A percentile compares a stretch with the other conserved stretches of the same genome.
These are phyloP conservation scores for Sistotremastrum niveocremeum DNA, from an alignment of 768 basidiomycete species.

Conservation along the genomic window DNA sequence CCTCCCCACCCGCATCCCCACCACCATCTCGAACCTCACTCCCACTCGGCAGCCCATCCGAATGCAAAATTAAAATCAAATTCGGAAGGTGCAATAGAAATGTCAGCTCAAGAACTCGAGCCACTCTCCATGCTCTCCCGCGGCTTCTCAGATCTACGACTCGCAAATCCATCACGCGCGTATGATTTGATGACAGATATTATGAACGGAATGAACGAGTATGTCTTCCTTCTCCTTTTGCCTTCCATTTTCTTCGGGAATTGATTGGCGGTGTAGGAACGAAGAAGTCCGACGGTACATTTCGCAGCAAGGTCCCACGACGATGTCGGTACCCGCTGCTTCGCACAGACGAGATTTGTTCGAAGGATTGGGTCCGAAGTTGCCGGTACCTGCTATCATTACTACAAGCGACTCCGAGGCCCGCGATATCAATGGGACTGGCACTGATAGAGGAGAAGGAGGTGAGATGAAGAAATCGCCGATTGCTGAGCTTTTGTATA, in stretches of 20 bases:
- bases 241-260: conserved; percentile 1
- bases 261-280: too few species aligned
- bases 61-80: too few species aligned
- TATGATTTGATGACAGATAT: conserved; percentile 85
- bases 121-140: conserved; percentile 79
- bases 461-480: conserved; percentile 57
- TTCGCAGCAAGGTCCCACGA: conserved; percentile 35
- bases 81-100: too few species aligned
- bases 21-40: too few species aligned
- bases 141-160: conserved; percentile 78
- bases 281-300: conserved; percentile 68
- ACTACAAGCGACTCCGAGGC: too few species aligned
- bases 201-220: conserved; percentile 86
- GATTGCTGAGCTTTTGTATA: conserved; percentile 91
- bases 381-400: too few species aligned
- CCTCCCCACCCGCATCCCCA: too few species aligned
- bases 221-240: conserved; percentile 18
- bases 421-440: conserved; percentile 2
- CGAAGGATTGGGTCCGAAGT: too few species aligned
- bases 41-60: too few species aligned
- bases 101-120: conserved; percentile 75
- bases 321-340: too few species aligned
- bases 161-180: conserved; percentile 71
- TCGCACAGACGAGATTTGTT: too few species aligned
- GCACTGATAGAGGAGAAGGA: conserved; percentile 24